phyloP scores from a whole-genome alignment of 2,329 filamentous ascomycete species.

The Didymella segeticola region DNA sequence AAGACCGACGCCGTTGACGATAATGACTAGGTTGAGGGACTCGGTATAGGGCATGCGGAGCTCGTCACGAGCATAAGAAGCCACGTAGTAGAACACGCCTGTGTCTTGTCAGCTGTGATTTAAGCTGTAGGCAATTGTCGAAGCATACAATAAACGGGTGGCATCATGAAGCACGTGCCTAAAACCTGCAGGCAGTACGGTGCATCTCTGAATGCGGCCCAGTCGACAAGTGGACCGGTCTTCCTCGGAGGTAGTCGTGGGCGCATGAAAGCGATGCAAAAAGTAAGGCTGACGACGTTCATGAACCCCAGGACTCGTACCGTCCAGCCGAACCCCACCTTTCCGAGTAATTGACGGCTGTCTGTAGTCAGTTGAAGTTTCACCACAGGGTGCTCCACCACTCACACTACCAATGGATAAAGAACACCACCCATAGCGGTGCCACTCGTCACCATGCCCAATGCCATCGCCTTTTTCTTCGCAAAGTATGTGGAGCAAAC shows the following conservation, averaged over 20 bases:
- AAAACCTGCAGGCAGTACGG: slow-evolving; percentile 60
- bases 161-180: slow-evolving; percentile 57
- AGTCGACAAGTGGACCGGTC: slow-evolving; percentile 62
- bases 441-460: slow-evolving; percentile 65
- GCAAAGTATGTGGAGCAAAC: slow-evolving; percentile 63
- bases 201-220: slow-evolving; percentile 63
- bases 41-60: slow-evolving; percentile 57
- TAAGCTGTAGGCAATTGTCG: slow-evolving; percentile 68
- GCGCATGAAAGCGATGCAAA: slow-evolving; percentile 51
- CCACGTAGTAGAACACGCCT: slow-evolving; percentile 27
- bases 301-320: slow-evolving; percentile 55
- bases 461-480: slow-evolving; percentile 62
- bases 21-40: slow-evolving; percentile 63
- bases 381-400: background rate
- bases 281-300: slow-evolving; percentile 34
- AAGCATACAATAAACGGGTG: slow-evolving; percentile 64
- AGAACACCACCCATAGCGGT: slow-evolving; percentile 67
- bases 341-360: slow-evolving; percentile 55
- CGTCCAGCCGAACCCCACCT: slow-evolving; percentile 43
- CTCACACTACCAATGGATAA: slow-evolving; percentile 60
- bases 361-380: background rate
- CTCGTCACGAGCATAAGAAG: slow-evolving; percentile 47
- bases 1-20: slow-evolving; percentile 64
- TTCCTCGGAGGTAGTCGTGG: slow-evolving; percentile 58
- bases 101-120: slow-evolving; percentile 21